These are phyloP conservation scores for Geranium rotundifolium DNA, from an alignment of 345 rosid genomes.

Conservation along the genomic window DNA sequence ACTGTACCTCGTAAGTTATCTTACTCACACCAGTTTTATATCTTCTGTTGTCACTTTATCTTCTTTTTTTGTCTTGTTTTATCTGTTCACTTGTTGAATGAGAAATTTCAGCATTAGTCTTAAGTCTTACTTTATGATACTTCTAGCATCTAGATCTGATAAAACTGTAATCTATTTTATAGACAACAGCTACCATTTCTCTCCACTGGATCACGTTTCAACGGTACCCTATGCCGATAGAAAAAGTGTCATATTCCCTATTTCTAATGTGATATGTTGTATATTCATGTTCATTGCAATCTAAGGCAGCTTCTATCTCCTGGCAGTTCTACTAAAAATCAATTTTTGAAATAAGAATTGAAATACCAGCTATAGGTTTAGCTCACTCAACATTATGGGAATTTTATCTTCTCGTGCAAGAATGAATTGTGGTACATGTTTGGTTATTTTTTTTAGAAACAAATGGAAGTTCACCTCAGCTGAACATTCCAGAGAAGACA, in stretches of 20 bases:
- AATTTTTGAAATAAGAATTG: not conserved
- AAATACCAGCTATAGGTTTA: not conserved
- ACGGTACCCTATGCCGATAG: too few species aligned
- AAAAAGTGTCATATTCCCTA: too few species aligned
- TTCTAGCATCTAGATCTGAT: too few species aligned
- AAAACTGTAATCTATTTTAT: too few species aligned
- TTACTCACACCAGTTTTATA: not conserved
- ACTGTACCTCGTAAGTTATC: constrained; percentile 44
- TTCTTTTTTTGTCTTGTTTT: constrained; percentile 1
- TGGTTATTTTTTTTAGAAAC: constrained; percentile 34
- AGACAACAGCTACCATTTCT: too few species aligned
- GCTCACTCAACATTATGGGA: not conserved
- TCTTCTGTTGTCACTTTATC: constrained; percentile 1
- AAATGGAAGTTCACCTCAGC: constrained; percentile 30
- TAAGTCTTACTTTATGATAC: not conserved
- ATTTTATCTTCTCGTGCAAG: constrained; percentile 1
- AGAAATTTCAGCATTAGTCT: not conserved
- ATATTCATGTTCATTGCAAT: not conserved
- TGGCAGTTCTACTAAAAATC: not conserved
- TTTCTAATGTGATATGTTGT: too few species aligned
- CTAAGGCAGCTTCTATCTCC: not conserved
- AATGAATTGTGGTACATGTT: constrained; percentile 13
- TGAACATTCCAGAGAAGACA: constrained; percentile 25
- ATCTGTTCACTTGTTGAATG: not conserved
- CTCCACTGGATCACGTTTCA: too few species aligned